Evolutionary conservation across 352 stramenopile genomes (phyloP), one percentile per base, ranked within the genome.

Genomic region (Pythium chondricola): DNA sequence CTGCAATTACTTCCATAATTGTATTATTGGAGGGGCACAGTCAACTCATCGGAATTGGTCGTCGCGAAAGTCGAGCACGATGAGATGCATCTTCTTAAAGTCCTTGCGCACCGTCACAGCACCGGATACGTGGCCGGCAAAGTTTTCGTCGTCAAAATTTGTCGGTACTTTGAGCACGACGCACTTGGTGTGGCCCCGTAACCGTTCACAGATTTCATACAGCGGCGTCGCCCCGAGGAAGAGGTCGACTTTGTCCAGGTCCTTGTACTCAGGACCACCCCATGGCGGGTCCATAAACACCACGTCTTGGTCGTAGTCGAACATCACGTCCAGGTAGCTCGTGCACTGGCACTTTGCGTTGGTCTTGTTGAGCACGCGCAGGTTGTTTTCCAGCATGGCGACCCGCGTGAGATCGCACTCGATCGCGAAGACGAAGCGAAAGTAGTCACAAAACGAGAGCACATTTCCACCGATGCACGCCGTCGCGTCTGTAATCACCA

Each of bases 221-320:
- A 91, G 65, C 10, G 76, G 76, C 10, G 74, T 37, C 6, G 68
- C 67, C 35, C 69, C 79, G 8, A 93, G 71, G 26, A 76, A 88
- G 2, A 93, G 57, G 43, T 89, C 75, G 24, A 93, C 71, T 25
- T 72, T 75, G 2, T 71, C 65, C 6, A 79, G 71, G 22, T 84
- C 71, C 40, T 85, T 86, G 64, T 93, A 93, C 56, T 91, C 79
- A 1, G 74, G 74, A 7, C 82, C 82, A 26, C 82, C 82, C 82
- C 82, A 93, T 45, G 82, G 82, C 25, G 82, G 82, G 39, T 93
- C 82, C 16, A 93, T 64, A 49, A 93, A 93, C 33, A 91, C 74
- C 35, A 93, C 76, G 44, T 91, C 76, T 43, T 88, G 76, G n/a
- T 74, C 41, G 36, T 87, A 54, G 33, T 74, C 42, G n/a, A 74